These are phyloP conservation scores for Trametes sanguinea DNA, from an alignment of 768 basidiomycete species.

Conservation along the genomic window DNA sequence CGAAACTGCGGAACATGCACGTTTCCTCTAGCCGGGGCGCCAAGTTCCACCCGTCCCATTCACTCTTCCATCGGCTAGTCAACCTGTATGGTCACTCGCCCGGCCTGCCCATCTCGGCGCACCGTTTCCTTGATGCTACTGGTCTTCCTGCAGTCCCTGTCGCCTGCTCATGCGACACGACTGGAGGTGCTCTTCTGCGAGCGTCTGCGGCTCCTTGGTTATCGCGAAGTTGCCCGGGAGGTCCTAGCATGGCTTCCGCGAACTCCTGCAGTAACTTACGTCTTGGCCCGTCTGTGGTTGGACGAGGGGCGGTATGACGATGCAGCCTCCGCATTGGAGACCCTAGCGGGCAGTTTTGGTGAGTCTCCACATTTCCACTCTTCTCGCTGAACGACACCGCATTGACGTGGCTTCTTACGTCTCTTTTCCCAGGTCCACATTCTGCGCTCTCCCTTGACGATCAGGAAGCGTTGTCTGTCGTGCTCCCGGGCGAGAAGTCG, in stretches of 20 bases:
- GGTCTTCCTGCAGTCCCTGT: conserved; percentile 71
- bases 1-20: conserved; percentile 73
- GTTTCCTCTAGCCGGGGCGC: conserved; percentile 40
- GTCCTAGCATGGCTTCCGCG: conserved; percentile 78
- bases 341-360: conserved; percentile 78
- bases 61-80: conserved; percentile 65
- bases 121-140: conserved; percentile 67
- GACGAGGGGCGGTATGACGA: conserved; percentile 71
- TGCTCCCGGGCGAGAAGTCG: conserved; percentile 59
- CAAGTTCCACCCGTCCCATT: conserved; percentile 54
- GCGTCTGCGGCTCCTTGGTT: conserved; percentile 62
- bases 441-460: conserved; percentile 60
- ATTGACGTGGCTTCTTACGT: conserved; percentile 4
- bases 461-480: conserved; percentile 56
- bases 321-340: conserved; percentile 70
- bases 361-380: conserved; percentile 30
- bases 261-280: conserved; percentile 74
- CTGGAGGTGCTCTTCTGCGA: conserved; percentile 77
- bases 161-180: conserved; percentile 65
- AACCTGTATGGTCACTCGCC: conserved; percentile 49
- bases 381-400: neutral
- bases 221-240: conserved; percentile 60
- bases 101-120: conserved; percentile 60
- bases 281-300: conserved; percentile 68
- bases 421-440: conserved; percentile 43